A percentile compares a stretch with the other conserved stretches of the same genome.
Evolutionary conservation across 176 grass and related monocot genomes (phyloP).

Genomic region (Oryza coarctata): DNA sequence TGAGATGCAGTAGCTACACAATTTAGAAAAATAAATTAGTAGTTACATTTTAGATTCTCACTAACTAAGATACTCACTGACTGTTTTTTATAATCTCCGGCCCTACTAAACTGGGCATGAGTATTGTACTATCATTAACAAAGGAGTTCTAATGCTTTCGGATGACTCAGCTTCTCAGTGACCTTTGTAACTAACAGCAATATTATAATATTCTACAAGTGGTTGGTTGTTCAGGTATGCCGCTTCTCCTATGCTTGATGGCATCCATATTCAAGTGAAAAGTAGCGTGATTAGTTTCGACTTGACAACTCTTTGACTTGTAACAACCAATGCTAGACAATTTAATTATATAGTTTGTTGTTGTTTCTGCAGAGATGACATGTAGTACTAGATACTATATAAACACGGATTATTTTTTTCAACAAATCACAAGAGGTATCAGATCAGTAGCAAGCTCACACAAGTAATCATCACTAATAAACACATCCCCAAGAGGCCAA

Average conservation of each 20-base stretch:
- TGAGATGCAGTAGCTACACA: too few species aligned
- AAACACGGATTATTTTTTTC: not conserved
- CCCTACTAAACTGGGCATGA: too few species aligned
- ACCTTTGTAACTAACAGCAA: conserved; percentile 1
- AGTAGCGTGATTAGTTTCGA: not conserved
- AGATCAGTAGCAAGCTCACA: not conserved
- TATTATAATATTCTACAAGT: not conserved
- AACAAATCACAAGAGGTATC: not conserved
- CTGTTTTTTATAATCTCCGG: too few species aligned
- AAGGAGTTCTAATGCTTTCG: not conserved
- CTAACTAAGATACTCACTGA: too few species aligned
- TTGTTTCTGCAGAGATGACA: not conserved
- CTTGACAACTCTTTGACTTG: not conserved
- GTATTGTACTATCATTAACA: not conserved
- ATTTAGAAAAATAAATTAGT: too few species aligned
- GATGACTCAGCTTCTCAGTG: not conserved
- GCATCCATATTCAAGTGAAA: not conserved
- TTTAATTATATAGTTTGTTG: not conserved
- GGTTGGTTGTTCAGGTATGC: not conserved
- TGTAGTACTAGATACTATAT: not conserved
- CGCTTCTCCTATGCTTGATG: not conserved
- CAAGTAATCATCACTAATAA: not conserved
- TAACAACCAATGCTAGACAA: not conserved
- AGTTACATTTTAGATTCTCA: too few species aligned
- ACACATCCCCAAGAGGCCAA: too few species aligned